Percentiles rank a stretch among this genome's conserved stretches.
Conservation (phyloP, 2,329 filamentous ascomycete species). For the Lizonia empirigonia region DNA sequence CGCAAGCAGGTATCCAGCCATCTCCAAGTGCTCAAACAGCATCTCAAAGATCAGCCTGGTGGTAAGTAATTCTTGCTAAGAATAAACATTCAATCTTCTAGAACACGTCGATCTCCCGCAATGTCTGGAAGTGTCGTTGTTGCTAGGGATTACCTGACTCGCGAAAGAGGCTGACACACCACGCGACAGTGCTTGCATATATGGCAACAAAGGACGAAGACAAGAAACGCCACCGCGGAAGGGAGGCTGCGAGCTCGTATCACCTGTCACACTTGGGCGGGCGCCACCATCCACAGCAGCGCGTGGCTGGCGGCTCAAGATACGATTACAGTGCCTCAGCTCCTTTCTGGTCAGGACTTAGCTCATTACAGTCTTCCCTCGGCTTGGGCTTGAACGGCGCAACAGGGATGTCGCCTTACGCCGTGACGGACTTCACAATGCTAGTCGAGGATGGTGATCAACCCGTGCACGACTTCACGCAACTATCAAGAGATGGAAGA, state of each 20-base stretch:
- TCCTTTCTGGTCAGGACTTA: constrained; percentile 23
- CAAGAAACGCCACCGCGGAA: constrained; percentile 27
- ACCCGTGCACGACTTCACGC: constrained; percentile 49
- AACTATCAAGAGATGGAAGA: constrained; percentile 37
- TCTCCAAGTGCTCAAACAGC: constrained; percentile 65
- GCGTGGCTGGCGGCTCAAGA: constrained; percentile 25
- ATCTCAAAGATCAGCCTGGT: constrained; percentile 58
- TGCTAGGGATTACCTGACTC: constrained; percentile 19
- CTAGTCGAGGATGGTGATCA: constrained; percentile 46
- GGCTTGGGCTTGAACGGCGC: constrained; percentile 15
- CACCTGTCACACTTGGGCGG: constrained; percentile 30
- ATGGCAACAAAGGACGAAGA: constrained; percentile 48
- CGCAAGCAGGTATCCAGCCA: constrained; percentile 70
- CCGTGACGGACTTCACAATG: constrained; percentile 48
- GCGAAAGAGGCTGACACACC: constrained; percentile 28
- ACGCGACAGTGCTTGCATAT: constrained; percentile 47
- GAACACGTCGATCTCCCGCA: constrained; percentile 1
- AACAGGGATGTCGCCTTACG: constrained; percentile 25
- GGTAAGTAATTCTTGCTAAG: constrained; percentile 51
- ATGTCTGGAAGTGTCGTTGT: constrained; percentile 11
- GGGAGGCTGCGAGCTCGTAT: constrained; percentile 24
- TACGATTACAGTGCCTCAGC: constrained; percentile 29
- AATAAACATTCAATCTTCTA: neutral
- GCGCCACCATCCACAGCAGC: constrained; percentile 28
- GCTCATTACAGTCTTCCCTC: constrained; percentile 24